phyloP scores from a whole-genome alignment of 2,329 filamentous ascomycete genomes.

The Paecilomyces formosus region DNA sequence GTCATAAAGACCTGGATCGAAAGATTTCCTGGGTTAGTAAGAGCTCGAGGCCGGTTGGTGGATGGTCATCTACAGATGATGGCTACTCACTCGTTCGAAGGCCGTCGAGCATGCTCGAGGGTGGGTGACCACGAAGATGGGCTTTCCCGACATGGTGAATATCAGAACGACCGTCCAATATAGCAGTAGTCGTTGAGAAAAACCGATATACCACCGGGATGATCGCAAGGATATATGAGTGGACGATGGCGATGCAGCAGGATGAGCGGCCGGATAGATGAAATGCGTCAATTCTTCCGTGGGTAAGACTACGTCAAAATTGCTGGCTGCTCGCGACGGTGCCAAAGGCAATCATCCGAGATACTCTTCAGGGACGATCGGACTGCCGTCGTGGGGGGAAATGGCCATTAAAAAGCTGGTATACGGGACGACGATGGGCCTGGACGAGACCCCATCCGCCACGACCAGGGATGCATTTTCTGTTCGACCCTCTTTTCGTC shows the following conservation, averaged over 20 bases:
- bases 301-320: not conserved
- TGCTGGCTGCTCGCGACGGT: not conserved
- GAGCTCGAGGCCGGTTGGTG: not conserved
- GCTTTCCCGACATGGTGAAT: slow-evolving; percentile 61
- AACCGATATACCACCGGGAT: not conserved
- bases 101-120: slow-evolving; percentile 93
- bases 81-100: slow-evolving; percentile 72
- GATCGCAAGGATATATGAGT: not conserved
- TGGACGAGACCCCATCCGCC: not conserved
- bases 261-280: not conserved
- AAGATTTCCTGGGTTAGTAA: not conserved
- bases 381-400: not conserved
- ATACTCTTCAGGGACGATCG: not conserved
- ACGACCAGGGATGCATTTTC: not conserved
- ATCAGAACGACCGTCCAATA: not conserved
- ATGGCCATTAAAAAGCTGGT: not conserved
- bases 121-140: slow-evolving; percentile 89
- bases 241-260: not conserved
- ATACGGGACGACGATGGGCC: not conserved
- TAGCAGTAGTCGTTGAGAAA: not conserved
- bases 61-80: not conserved
- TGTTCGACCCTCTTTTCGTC: not conserved
- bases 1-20: slow-evolving; percentile 84
- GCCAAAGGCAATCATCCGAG: not conserved
- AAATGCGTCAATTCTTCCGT: not conserved